phyloP scores from a whole-genome alignment of 306 rosid species.

The Phaseolus lunatus region DNA sequence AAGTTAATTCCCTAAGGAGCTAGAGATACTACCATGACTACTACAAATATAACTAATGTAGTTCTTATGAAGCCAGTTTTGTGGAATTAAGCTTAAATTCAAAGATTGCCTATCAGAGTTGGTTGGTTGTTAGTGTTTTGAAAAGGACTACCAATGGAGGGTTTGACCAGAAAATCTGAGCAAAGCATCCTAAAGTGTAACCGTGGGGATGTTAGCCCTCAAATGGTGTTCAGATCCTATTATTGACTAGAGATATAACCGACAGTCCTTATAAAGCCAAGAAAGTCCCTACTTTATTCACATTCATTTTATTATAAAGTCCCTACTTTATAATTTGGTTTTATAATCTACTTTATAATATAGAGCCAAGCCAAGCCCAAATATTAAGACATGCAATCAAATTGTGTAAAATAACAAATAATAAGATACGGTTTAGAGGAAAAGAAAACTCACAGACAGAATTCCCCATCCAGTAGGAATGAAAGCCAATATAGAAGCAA shows the following conservation, averaged over 20 bases:
- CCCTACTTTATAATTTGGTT: too few relatives aligned
- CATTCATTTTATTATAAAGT: too few relatives aligned
- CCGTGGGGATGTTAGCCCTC: background rate
- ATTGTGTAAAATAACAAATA: background rate
- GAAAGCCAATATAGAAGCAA: conserved; percentile 86
- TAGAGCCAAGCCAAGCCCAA: background rate
- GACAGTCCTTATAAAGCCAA: background rate
- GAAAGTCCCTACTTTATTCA: background rate
- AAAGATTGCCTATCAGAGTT: background rate
- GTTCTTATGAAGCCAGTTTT: too few relatives aligned
- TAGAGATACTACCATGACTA: background rate
- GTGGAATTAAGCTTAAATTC: background rate
- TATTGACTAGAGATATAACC: background rate
- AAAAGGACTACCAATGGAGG: background rate
- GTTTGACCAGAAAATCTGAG: background rate
- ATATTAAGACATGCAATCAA: background rate
- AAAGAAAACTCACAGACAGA: conserved; percentile 72
- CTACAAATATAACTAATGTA: background rate
- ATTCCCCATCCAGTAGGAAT: conserved; percentile 97
- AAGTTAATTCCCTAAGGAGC: background rate
- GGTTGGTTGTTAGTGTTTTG: background rate
- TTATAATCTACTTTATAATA: too few relatives aligned
- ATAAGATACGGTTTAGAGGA: background rate
- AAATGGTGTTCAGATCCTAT: background rate
- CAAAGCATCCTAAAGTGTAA: background rate